Evolutionary conservation across 768 basidiomycete species (phyloP).

Genomic region (Lactarius indigo): DNA sequence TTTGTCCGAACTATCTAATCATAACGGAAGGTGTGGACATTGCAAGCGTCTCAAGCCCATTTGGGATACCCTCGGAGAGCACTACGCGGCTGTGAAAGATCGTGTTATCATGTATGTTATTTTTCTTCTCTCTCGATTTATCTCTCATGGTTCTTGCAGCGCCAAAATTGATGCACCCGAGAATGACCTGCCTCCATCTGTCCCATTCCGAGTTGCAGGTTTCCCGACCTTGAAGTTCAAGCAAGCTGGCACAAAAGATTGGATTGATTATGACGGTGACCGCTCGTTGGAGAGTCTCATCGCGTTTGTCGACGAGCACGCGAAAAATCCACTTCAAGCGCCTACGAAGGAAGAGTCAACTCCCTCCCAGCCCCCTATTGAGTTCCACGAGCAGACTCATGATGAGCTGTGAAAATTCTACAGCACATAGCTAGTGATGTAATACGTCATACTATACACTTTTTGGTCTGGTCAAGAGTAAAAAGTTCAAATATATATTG

Average conservation of each 20-base stretch:
- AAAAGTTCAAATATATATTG: background rate
- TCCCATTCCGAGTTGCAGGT: slow-evolving; percentile 80
- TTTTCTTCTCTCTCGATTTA: background rate
- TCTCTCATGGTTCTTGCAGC: slow-evolving; percentile 38
- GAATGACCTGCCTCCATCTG: slow-evolving; percentile 89
- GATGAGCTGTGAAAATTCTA: slow-evolving; percentile 25
- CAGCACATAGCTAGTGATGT: slow-evolving; percentile 4
- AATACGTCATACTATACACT: slow-evolving; percentile 2
- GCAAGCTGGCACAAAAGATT: slow-evolving; percentile 79
- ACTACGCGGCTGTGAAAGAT: slow-evolving; percentile 72
- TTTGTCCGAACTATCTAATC: background rate
- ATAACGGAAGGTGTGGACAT: slow-evolving; percentile 72
- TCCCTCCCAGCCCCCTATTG: slow-evolving; percentile 28
- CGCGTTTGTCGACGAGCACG: slow-evolving; percentile 77
- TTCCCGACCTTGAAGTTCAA: slow-evolving; percentile 99
- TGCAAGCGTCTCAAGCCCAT: slow-evolving; percentile 95
- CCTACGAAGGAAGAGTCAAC: slow-evolving; percentile 28
- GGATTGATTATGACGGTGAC: slow-evolving; percentile 93
- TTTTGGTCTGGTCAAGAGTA: background rate
- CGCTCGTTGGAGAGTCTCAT: slow-evolving; percentile 82
- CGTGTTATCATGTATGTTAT: slow-evolving; percentile 66
- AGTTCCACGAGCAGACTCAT: slow-evolving; percentile 24
- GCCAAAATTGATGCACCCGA: slow-evolving; percentile 97
- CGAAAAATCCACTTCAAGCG: slow-evolving; percentile 66
- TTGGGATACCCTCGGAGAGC: slow-evolving; percentile 89